These are phyloP conservation scores for Scutellaria baicalensis DNA, from an alignment of 257 asterid genomes.

Conservation along the genomic window DNA sequence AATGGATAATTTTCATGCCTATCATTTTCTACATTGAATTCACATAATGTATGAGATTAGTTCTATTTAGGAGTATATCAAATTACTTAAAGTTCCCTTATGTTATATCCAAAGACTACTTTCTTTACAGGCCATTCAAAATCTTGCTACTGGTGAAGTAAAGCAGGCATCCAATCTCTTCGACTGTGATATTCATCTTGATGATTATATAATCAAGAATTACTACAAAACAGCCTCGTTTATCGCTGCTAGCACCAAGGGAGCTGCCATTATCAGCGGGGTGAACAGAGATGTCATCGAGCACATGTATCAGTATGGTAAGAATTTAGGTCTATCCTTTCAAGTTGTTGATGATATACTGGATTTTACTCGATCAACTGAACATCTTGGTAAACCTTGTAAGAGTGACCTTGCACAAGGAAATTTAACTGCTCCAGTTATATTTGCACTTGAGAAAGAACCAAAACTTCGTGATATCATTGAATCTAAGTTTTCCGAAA, in stretches of 20 bases:
- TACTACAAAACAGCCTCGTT: constrained; percentile 80
- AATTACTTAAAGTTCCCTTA: no score
- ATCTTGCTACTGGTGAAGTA: constrained; percentile 82
- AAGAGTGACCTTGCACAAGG: constrained; percentile 73
- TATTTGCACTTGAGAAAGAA: constrained; percentile 58
- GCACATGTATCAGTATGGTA: constrained; percentile 68
- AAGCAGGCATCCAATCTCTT: constrained; percentile 75
- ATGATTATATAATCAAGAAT: constrained; percentile 68
- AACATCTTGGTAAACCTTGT: constrained; percentile 74
- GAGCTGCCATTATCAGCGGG: constrained; percentile 68
- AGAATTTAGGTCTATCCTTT: constrained; percentile 71
- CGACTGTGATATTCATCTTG: constrained; percentile 60
- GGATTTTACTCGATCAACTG: constrained; percentile 74
- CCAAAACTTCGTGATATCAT: constrained; percentile 56
- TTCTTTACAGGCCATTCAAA: constrained; percentile 58
- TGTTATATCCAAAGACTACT: background rate
- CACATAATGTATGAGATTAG: no score
- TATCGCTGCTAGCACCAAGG: constrained; percentile 74
- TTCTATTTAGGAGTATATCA: no score
- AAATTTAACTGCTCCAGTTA: constrained; percentile 73
- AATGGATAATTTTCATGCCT: no score
- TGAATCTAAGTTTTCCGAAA: constrained; percentile 59
- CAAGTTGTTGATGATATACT: constrained; percentile 81
- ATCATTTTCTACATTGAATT: no score
- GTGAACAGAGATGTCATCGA: constrained; percentile 33